Base-by-base conservation (phyloP, 805 yeast species). In the Priceomyces castillae region DNA sequence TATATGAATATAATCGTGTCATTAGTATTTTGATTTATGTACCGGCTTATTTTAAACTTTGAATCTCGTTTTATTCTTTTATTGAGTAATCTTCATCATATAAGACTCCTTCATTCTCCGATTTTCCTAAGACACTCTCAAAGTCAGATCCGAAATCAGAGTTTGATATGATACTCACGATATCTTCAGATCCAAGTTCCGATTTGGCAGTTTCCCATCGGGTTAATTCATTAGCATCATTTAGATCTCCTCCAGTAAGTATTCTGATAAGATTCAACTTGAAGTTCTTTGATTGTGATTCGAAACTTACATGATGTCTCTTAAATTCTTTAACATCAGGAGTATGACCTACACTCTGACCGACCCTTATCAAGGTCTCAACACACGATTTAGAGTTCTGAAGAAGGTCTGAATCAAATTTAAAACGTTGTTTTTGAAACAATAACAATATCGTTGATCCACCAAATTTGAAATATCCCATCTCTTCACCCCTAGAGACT, bases 401-500 rank as follows among this genome's bases (percentile, higher is more conserved):
- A 6, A 77, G 58, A 15, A 92, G 58, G 61, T 92, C 98, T 0
- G 81, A 62, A 62, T 92, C 99, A 57, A 90, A 84, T 19, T 50
- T 47, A 53, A 86, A 72, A 6, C 46, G 53, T 2, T 64, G 62
- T 9, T 67, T 59, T 42, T 82, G 82, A 52, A 90, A 79, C 5
- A 94, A 58, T 1, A 86, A 61, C 2, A 92, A 65, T 5, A 89
- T 75, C 0, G 99, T 94, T 0, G 96, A 86, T 0, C 99, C 99
- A 11, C 99, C 99, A 67, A 92, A 92, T 59, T 90, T 88, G 75
- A 92, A 92, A 58, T 88, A 92, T 0, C 99, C 99, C 20, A 92
- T 64, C 55, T 92, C 98, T 34, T 86, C 90, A 3, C 94, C 86
- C 37, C 90, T 73, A 7, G 64, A 54, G 3, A 92, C 72, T 0